These are phyloP conservation scores for Gillenia trifoliata DNA, from an alignment of 306 rosid genomes.

Conservation along the genomic window DNA sequence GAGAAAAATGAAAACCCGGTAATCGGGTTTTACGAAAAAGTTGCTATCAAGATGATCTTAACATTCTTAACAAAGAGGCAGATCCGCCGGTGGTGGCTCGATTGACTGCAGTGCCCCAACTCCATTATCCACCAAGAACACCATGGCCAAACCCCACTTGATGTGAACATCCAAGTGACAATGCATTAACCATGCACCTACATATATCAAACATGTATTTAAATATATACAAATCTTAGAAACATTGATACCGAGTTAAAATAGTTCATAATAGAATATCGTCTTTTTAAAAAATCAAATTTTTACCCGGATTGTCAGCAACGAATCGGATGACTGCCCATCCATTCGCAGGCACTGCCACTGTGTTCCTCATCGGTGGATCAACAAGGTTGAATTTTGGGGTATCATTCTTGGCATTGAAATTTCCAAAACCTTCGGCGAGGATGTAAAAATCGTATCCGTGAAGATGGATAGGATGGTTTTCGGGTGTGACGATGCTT, in stretches of 20 bases:
- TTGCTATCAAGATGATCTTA: neutral
- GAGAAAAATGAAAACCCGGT: conserved; percentile 24
- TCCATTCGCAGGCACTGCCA: conserved; percentile 70
- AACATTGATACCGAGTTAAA: neutral
- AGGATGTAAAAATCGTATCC: conserved; percentile 81
- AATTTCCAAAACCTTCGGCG: conserved; percentile 85
- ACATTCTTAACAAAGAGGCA: conserved; percentile 58
- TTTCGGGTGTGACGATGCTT: conserved; percentile 59
- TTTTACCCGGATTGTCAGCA: conserved; percentile 86
- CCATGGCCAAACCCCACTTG: conserved; percentile 91
- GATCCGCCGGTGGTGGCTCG: conserved; percentile 67
- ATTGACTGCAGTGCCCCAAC: conserved; percentile 60
- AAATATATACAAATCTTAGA: neutral
- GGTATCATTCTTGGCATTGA: conserved; percentile 47
- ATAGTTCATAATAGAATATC: neutral
- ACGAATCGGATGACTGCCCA: conserved; percentile 95
- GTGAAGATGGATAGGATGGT: conserved; percentile 89
- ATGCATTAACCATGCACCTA: conserved; percentile 92
- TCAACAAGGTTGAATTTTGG: conserved; percentile 75
- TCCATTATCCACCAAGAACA: conserved; percentile 78
- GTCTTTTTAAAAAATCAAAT: neutral
- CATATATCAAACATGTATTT: neutral
- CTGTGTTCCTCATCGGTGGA: conserved; percentile 82
- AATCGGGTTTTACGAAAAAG: neutral
- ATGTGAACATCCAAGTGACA: conserved; percentile 97